These are phyloP conservation scores for Cladosporium sp. DNA, from an alignment of 2,329 filamentous ascomycete species.

Conservation along the genomic window DNA sequence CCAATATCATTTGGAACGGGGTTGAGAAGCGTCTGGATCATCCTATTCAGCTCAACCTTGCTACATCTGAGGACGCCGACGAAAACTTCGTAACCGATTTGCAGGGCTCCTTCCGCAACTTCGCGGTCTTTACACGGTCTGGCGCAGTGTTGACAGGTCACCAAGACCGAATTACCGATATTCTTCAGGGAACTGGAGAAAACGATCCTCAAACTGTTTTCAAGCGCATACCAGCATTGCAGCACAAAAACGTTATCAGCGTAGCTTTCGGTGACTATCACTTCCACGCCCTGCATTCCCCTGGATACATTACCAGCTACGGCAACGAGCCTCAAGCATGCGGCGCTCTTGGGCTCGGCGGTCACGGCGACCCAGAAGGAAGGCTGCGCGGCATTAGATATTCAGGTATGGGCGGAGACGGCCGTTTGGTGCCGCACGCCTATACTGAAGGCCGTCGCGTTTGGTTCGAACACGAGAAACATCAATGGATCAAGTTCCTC, in stretches of 20 bases:
- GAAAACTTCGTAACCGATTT: slow-evolving; percentile 39
- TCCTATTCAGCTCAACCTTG: slow-evolving; percentile 41
- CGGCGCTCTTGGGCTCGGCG: slow-evolving; percentile 47
- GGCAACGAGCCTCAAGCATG: slow-evolving; percentile 45
- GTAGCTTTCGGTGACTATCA: slow-evolving; percentile 55
- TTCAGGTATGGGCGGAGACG: slow-evolving; percentile 30
- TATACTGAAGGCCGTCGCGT: slow-evolving; percentile 46
- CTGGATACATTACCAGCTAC: slow-evolving; percentile 51
- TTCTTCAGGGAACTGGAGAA: slow-evolving; percentile 23
- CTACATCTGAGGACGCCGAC: slow-evolving; percentile 22
- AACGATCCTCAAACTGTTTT: slow-evolving; percentile 22
- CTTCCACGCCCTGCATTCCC: slow-evolving; percentile 50
- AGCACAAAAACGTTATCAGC: slow-evolving; percentile 48
- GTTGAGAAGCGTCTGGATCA: slow-evolving; percentile 33
- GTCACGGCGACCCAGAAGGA: slow-evolving; percentile 35
- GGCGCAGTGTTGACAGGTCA: slow-evolving; percentile 47
- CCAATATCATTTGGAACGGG: slow-evolving; percentile 32
- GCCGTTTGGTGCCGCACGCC: slow-evolving; percentile 42
- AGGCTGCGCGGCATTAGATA: slow-evolving; percentile 42
- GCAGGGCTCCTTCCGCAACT: slow-evolving; percentile 50
- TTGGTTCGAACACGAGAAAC: slow-evolving; percentile 51
- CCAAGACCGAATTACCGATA: slow-evolving; percentile 40
- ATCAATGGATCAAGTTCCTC: slow-evolving; percentile 46
- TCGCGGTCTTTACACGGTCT: slow-evolving; percentile 46
- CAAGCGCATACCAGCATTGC: slow-evolving; percentile 46